Base-by-base conservation (phyloP, 768 basidiomycete species). In the Tricholoma saponaceum region DNA sequence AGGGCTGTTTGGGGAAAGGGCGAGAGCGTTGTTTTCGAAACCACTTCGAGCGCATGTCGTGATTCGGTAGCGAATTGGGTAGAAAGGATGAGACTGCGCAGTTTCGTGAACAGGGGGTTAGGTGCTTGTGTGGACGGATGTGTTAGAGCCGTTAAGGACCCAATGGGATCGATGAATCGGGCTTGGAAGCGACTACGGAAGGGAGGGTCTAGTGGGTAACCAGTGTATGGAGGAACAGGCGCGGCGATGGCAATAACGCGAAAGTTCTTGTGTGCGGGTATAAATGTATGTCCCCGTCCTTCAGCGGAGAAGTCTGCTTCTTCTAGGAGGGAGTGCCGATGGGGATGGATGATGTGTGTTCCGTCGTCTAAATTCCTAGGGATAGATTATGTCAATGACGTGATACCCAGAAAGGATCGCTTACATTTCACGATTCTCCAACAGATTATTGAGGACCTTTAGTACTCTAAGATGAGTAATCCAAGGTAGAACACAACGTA, bases 341-440 rank as follows among this genome's bases (percentile, higher is more conserved):
- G 80, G 0, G 84, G 80, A 59, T 86, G 85, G 20, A 88, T 79
- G 44, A 88, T 86, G 61, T 87, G 85, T 1, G 84, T 84, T 32
- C 85, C 85, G 57, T 88, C 85, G 60, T 86, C 86, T 26, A 88
- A 69, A 59, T 88, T 86, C 79, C 83, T 85, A 57, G 5, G 46
- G 20, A 20, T 47, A 26, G 23, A 16, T 26, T 26, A 25, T 10
- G 44, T 25, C 22, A 47, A 47, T 7, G 46, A 47, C 23, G 25
- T 6, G 14, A 26, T 26, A 3, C 5, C 13, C 23, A 39, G 20
- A 25, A 8, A 44, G 8, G 46, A 35, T 18, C 5, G 55, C 72
- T 47, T 63, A 83, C 83, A 88, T 84, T 71, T 88, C 86, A n/a
- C 86, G 73, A 66, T 86, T 87, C 70, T 88, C 86, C 43, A 88